Evolutionary conservation across 352 stramenopile genomes (phyloP).

Genomic region (Globisporangium paddicum): DNA sequence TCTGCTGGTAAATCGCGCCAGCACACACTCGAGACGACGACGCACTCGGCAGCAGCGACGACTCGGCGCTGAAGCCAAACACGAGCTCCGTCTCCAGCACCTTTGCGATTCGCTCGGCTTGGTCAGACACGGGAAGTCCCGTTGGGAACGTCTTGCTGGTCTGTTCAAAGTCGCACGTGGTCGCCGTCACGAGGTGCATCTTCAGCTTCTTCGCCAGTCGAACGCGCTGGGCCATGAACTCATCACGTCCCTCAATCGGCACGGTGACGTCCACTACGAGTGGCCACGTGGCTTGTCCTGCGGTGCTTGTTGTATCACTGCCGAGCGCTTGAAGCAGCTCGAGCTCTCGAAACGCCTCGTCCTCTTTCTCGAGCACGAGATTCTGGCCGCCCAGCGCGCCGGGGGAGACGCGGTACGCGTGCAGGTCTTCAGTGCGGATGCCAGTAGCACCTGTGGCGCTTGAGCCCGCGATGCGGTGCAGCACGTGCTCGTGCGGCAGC

Average conservation of each 20-base stretch:
- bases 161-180: conserved; percentile 41
- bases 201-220: conserved; percentile 31
- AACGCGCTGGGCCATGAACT: conserved; percentile 24
- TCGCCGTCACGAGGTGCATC: conserved; percentile 45
- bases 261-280: conserved; percentile 56
- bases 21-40: conserved; percentile 19
- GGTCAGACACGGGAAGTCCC: conserved; percentile 20
- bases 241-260: conserved; percentile 41
- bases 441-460: background rate
- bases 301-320: background rate
- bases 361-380: conserved; percentile 55
- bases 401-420: conserved; percentile 42
- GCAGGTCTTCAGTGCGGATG: conserved; percentile 51
- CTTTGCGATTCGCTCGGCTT: conserved; percentile 49
- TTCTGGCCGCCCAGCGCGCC: conserved; percentile 36
- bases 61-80: conserved; percentile 40
- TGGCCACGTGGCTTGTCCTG: background rate
- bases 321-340: conserved; percentile 21
- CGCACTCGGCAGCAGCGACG: background rate
- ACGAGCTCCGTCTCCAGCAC: conserved; percentile 58
- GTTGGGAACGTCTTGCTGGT: conserved; percentile 9
- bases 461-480: conserved; percentile 34
- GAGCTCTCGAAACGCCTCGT: conserved; percentile 72
- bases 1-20: conserved; percentile 67
- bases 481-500: conserved; percentile 57